Evolutionary conservation across 306 rosid genomes (phyloP), one percentile per base, ranked within the genome.

Genomic region (Datisca glomerata): DNA sequence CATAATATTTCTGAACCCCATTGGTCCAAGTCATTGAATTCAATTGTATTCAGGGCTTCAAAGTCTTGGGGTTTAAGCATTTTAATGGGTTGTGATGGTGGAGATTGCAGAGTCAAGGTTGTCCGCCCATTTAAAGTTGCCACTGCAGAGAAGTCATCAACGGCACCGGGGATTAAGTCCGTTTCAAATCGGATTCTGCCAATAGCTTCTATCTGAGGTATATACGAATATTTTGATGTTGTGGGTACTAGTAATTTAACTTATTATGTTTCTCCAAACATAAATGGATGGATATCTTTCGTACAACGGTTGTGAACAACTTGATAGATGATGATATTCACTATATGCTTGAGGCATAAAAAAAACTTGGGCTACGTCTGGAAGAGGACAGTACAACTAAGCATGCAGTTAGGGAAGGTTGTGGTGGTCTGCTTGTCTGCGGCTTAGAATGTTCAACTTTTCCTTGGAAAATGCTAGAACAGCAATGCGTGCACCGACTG

Each of bases 401-500:
- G 58, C 71, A 65, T 65, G 99, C 96, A 27, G 28, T 60, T n/a
- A 92, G 84, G 35, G 86, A 73, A 72, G 99, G 99, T 21, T 70
- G 92, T 45, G 96, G 92, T 15, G 96, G 99, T 43, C 75, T 57
- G 49, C 80, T 91, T 64, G n/a, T 96, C 96, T 15, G 49, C 60
- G 18, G 72, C 57, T 13, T 73, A 31, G n/a, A 14, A 91, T 68
- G 58, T 91, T 58, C 69, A 62, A 51, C 80, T 91, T 49, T 91
- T 91, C 76, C 96, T 91, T 54, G 99, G 99, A n/a, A 55, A 91
- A 91, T 70, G 99, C 99, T 18, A 96, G 99, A 64, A 91, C 99
- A 13, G 99, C 99, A 36, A 91, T 91, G 96, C 93, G 99, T 36
- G 94, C 96, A 17, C 63, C 85, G 76, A 81, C 99, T 1, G 96